A percentile compares a stretch with the other conserved stretches of the same genome.
Conservation (phyloP, 257 asterid species). For the Lantana camara region DNA sequence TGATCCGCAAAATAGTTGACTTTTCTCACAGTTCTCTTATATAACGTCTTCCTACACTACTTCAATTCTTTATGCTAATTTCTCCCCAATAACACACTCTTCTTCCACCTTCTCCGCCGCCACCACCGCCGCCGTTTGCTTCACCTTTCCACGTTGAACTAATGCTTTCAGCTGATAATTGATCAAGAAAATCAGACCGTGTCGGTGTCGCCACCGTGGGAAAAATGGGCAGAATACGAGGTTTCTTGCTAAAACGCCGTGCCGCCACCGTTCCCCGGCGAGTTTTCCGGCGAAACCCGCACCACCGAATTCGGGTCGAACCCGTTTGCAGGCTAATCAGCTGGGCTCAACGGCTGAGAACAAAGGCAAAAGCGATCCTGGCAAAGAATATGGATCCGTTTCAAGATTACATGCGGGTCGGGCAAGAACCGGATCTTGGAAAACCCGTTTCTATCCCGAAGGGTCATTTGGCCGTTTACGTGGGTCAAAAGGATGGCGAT, state of each 20-base stretch:
- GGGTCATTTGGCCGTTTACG: conserved; percentile 71
- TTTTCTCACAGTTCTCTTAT: conserved; percentile 3
- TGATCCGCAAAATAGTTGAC: neutral
- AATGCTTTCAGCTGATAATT: too few relatives aligned
- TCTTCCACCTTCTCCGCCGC: neutral
- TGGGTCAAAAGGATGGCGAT: conserved; percentile 60
- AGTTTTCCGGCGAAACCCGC: conserved; percentile 28
- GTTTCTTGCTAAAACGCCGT: conserved; percentile 56
- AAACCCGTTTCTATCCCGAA: conserved; percentile 48
- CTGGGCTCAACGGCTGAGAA: conserved; percentile 47
- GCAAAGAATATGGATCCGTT: conserved; percentile 24
- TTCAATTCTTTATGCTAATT: neutral
- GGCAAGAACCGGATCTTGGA: conserved; percentile 35
- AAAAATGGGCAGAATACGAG: conserved; percentile 50
- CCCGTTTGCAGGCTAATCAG: conserved; percentile 35
- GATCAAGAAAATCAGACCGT: too few relatives aligned
- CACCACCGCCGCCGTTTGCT: neutral
- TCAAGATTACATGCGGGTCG: conserved; percentile 37
- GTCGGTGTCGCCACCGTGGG: too few relatives aligned
- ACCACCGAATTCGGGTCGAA: conserved; percentile 15
- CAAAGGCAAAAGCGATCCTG: conserved; percentile 46
- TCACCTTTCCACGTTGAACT: neutral
- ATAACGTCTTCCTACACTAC: neutral
- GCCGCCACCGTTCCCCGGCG: conserved; percentile 38
- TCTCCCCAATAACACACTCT: neutral